Evolutionary conservation across 805 yeast species (phyloP).

Genomic region (Metschnikowia koreensis): DNA sequence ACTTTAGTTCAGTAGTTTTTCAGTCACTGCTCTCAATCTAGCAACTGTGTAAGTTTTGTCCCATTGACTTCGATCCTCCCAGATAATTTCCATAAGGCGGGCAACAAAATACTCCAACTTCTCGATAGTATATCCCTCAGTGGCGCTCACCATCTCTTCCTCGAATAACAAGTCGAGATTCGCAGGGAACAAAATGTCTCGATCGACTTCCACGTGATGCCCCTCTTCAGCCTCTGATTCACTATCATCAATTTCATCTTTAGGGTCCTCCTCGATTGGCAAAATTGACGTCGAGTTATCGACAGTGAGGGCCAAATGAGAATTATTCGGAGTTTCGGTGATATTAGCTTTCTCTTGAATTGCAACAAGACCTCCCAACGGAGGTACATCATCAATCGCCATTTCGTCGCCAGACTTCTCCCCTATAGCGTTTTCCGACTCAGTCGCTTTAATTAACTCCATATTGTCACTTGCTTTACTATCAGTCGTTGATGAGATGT

Average conservation of each 20-base stretch:
- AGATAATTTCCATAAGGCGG: conserved; percentile 64
- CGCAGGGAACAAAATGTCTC: conserved; percentile 40
- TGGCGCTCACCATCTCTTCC: conserved; percentile 26
- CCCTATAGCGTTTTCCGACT: not conserved
- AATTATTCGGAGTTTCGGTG: not conserved
- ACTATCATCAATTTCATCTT: not conserved
- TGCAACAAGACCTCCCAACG: not conserved
- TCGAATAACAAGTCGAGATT: conserved; percentile 25
- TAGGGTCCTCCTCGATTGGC: not conserved
- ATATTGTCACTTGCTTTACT: not conserved
- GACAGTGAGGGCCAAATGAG: not conserved
- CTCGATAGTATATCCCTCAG: conserved; percentile 37
- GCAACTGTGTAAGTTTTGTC: conserved; percentile 42
- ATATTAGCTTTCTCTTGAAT: not conserved
- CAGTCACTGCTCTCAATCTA: conserved; percentile 25
- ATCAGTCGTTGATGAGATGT: not conserved
- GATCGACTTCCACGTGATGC: conserved; percentile 50
- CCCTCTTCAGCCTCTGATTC: conserved; percentile 40
- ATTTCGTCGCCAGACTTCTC: not conserved
- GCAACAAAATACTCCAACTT: conserved; percentile 51
- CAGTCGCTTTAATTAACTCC: not conserved
- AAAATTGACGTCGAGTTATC: not conserved
- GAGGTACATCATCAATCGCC: not conserved
- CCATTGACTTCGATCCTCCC: conserved; percentile 58
- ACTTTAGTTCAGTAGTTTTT: conserved; percentile 1